Conservation (phyloP, 768 basidiomycete species). For the Crucibulum laeve region DNA sequence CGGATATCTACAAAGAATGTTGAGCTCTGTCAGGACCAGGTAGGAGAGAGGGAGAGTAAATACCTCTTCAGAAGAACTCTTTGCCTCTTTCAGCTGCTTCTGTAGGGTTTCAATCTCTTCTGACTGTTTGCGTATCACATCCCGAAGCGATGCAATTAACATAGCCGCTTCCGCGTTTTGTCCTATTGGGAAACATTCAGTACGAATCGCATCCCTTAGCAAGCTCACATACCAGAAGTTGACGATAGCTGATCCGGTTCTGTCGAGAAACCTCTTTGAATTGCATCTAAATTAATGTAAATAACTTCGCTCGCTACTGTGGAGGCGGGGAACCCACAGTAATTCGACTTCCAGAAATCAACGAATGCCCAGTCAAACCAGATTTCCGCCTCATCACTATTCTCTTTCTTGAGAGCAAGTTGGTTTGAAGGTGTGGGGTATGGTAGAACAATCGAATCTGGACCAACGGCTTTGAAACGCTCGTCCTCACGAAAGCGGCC, state of each 20-base stretch:
- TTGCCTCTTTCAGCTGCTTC: constrained; percentile 44
- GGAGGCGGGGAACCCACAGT: constrained; percentile 52
- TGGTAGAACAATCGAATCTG: constrained; percentile 71
- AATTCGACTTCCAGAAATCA: constrained; percentile 98
- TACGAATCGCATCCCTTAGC: constrained; percentile 1
- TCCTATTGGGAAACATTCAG: constrained; percentile 28
- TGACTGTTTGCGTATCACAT: constrained; percentile 79
- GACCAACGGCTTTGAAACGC: constrained; percentile 85
- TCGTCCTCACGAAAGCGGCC: constrained; percentile 87
- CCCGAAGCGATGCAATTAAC: constrained; percentile 79
- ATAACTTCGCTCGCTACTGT: constrained; percentile 1
- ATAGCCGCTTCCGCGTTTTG: constrained; percentile 75
- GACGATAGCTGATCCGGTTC: constrained; percentile 66
- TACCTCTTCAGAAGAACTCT: constrained; percentile 14
- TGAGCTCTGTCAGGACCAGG: neutral
- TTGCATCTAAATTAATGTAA: constrained; percentile 46
- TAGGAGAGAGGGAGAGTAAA: neutral
- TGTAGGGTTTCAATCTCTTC: constrained; percentile 72
- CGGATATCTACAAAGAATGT: constrained; percentile 29
- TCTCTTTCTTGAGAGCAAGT: constrained; percentile 28
- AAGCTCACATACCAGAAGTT: constrained; percentile 44
- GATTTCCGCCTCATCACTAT: constrained; percentile 71
- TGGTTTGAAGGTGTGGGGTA: constrained; percentile 36
- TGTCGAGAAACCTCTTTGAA: constrained; percentile 67
- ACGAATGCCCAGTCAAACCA: constrained; percentile 99